Conservation (phyloP, 2,329 filamentous ascomycete genomes). For the Coleophoma crateriformis region DNA sequence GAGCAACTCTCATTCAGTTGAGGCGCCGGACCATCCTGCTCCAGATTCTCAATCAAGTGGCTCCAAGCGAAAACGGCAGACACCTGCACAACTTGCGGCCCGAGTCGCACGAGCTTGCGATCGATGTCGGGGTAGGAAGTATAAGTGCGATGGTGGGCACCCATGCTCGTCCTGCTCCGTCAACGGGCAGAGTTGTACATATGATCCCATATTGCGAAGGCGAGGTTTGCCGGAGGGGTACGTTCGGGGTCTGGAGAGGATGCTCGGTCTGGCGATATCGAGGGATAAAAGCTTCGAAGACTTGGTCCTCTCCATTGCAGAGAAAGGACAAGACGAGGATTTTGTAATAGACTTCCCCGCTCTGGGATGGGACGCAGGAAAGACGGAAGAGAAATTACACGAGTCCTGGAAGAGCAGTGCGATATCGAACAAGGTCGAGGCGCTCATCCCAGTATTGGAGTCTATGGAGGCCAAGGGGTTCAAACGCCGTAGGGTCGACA, state of each 20-base stretch:
- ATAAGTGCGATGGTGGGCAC: slow-evolving; percentile 67
- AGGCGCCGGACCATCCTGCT: background rate
- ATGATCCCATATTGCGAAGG: slow-evolving; percentile 65
- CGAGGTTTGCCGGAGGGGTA: slow-evolving; percentile 71
- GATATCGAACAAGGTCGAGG: background rate
- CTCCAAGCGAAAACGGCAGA: background rate
- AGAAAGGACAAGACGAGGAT: slow-evolving; percentile 28
- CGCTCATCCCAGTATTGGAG: background rate
- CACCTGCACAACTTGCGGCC: slow-evolving; percentile 47
- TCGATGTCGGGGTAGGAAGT: slow-evolving; percentile 59
- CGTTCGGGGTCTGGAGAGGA: slow-evolving; percentile 59
- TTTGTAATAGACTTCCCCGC: slow-evolving; percentile 22
- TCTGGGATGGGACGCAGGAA: slow-evolving; percentile 25
- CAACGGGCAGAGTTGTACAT: slow-evolving; percentile 59
- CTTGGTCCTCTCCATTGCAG: slow-evolving; percentile 4
- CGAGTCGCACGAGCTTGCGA: slow-evolving; percentile 65
- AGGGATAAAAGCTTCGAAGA: slow-evolving; percentile 3
- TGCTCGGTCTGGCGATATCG: slow-evolving; percentile 5
- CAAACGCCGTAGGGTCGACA: background rate
- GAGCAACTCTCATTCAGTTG: background rate
- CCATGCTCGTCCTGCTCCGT: slow-evolving; percentile 64
- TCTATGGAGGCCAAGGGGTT: slow-evolving; percentile 1
- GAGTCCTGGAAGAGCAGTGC: slow-evolving; percentile 6
- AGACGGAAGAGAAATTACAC: slow-evolving; percentile 17
- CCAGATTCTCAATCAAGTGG: background rate